Evolutionary conservation across 116 monocot species (phyloP).

Genomic region (Dioscorea cayenensis): DNA sequence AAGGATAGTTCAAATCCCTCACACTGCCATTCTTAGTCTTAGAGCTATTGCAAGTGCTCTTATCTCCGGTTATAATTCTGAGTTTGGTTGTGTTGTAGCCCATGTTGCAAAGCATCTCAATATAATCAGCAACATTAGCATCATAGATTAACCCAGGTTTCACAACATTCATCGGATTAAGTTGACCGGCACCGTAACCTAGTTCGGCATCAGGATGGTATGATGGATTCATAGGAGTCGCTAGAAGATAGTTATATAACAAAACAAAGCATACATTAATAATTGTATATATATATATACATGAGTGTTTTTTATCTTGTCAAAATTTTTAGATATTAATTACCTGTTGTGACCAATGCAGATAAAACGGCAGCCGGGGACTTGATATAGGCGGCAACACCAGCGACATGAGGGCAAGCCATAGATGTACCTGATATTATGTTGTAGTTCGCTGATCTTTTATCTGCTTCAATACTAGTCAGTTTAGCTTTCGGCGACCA

Average conservation of each 20-base stretch:
- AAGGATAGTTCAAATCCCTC: conserved; percentile 22
- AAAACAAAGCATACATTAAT: too few relatives aligned
- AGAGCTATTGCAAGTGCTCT: not conserved
- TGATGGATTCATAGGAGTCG: conserved; percentile 1
- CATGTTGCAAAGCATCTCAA: conserved; percentile 6
- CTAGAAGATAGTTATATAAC: not conserved
- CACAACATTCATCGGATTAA: conserved; percentile 1
- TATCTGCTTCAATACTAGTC: not conserved
- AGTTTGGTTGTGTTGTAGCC: conserved; percentile 9
- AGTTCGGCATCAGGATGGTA: conserved; percentile 2
- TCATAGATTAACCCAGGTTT: conserved; percentile 15
- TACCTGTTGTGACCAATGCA: conserved; percentile 18
- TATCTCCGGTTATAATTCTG: conserved; percentile 6
- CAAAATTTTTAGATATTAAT: too few relatives aligned
- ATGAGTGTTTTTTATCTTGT: too few relatives aligned
- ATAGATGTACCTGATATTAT: conserved; percentile 21
- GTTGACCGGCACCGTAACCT: conserved; percentile 8
- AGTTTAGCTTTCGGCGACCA: conserved; percentile 3
- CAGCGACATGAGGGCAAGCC: conserved; percentile 13
- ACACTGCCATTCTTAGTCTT: not conserved
- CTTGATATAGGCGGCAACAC: conserved; percentile 6
- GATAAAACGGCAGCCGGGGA: conserved; percentile 9
- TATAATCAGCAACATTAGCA: not conserved
- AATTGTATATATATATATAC: too few relatives aligned
- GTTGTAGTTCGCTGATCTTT: conserved; percentile 9